Evolutionary conservation across 441 rosid species (phyloP).

Genomic region (Macaranga tanarius): DNA sequence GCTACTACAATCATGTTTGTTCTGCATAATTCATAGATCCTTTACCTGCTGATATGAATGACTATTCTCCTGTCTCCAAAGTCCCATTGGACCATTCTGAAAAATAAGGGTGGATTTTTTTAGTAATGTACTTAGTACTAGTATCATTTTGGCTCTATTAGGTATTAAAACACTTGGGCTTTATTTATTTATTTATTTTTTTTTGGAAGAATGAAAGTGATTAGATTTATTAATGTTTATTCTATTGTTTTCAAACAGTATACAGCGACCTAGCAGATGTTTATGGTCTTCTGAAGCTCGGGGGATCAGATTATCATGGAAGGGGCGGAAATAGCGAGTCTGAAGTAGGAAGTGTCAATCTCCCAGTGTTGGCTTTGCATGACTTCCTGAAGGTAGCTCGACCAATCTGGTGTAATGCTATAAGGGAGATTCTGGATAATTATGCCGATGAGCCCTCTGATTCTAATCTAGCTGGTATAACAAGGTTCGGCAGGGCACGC

Average conservation of each 20-base stretch:
- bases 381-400: conserved; percentile 77
- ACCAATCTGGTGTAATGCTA: conserved; percentile 79
- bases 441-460: conserved; percentile 71
- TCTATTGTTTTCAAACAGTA: conserved; percentile 39
- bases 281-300: conserved; percentile 73
- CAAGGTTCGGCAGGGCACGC: conserved; percentile 49
- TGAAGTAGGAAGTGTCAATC: conserved; percentile 77
- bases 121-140: too few species aligned
- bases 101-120: too few species aligned
- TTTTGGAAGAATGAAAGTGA: too few species aligned
- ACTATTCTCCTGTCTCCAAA: not conserved
- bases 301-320: conserved; percentile 95
- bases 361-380: conserved; percentile 55
- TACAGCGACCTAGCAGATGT: conserved; percentile 80
- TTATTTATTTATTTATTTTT: too few species aligned
- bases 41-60: not conserved
- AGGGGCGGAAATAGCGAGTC: conserved; percentile 76
- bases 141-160: too few species aligned
- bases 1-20: not conserved
- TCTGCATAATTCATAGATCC: not conserved
- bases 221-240: too few species aligned
- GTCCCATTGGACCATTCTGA: not conserved
- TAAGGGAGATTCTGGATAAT: conserved; percentile 41
- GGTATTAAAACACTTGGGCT: too few species aligned
- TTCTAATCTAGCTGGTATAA: conserved; percentile 50